phyloP scores from a whole-genome alignment of 345 rosid species.

The Limnanthes douglasii region DNA sequence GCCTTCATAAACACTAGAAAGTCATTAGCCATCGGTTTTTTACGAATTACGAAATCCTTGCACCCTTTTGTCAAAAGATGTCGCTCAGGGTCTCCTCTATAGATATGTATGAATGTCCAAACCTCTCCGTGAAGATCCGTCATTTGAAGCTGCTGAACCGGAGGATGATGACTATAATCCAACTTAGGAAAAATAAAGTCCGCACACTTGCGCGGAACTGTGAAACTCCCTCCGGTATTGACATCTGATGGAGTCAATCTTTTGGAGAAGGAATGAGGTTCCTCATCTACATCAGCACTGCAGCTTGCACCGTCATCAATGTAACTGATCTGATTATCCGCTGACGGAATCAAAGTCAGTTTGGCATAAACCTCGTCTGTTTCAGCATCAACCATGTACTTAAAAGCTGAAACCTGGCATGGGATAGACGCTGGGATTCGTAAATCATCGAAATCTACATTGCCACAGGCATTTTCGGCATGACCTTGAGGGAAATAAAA shows the following conservation, averaged over 20 bases:
- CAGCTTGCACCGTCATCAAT: slow-evolving; percentile 14
- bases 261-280: slow-evolving; percentile 85
- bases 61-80: slow-evolving; percentile 95
- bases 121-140: slow-evolving; percentile 85
- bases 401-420: slow-evolving; percentile 47
- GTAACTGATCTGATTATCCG: slow-evolving; percentile 20
- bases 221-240: slow-evolving; percentile 95
- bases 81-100: slow-evolving; percentile 87
- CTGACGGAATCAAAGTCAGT: slow-evolving; percentile 39
- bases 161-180: slow-evolving; percentile 82
- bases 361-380: slow-evolving; percentile 83
- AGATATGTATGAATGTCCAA: slow-evolving; percentile 94
- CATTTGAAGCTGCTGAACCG: slow-evolving; percentile 82
- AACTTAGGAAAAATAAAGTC: slow-evolving; percentile 85
- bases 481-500: slow-evolving; percentile 94
- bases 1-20: slow-evolving; percentile 79
- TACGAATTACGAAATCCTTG: slow-evolving; percentile 94
- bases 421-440: slow-evolving; percentile 38
- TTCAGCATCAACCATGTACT: slow-evolving; percentile 75
- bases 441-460: slow-evolving; percentile 30
- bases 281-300: slow-evolving; percentile 31
- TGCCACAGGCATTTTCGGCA: slow-evolving; percentile 70
- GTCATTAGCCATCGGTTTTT: slow-evolving; percentile 94
- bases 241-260: slow-evolving; percentile 93
- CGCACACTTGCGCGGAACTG: slow-evolving; percentile 96